Conservation (phyloP, 2,329 filamentous ascomycete species). For the Fusarium goolgardi region DNA sequence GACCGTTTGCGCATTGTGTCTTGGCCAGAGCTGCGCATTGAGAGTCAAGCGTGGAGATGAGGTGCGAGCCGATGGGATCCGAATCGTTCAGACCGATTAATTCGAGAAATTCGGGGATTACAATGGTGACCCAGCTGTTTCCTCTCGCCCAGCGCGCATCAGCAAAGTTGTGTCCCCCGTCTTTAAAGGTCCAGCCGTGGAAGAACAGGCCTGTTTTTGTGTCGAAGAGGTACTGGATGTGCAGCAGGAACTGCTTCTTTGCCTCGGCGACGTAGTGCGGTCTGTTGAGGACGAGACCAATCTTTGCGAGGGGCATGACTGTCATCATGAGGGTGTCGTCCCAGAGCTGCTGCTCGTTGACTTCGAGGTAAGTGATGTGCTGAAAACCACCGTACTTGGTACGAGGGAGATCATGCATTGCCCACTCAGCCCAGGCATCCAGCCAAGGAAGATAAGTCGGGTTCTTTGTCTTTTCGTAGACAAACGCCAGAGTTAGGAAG, state of each 20-base stretch:
- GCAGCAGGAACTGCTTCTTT: constrained; percentile 80
- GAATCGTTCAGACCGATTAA: constrained; percentile 71
- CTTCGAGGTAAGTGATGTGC: constrained; percentile 77
- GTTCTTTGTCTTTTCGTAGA: constrained; percentile 81
- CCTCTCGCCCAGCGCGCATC: constrained; percentile 68
- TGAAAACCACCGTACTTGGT: constrained; percentile 80
- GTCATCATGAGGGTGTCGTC: constrained; percentile 93
- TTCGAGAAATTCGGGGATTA: constrained; percentile 84
- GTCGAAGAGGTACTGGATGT: constrained; percentile 83
- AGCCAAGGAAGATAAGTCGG: constrained; percentile 79
- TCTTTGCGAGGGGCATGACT: constrained; percentile 82
- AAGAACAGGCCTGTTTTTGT: constrained; percentile 78
- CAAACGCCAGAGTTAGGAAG: constrained; percentile 78
- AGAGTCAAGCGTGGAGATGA: constrained; percentile 72
- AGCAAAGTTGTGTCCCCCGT: constrained; percentile 72
- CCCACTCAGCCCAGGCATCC: constrained; percentile 85
- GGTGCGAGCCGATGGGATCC: constrained; percentile 70
- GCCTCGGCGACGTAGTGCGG: constrained; percentile 82
- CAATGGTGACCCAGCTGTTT: constrained; percentile 83
- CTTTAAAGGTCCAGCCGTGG: constrained; percentile 84
- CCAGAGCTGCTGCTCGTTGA: constrained; percentile 82
- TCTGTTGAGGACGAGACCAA: constrained; percentile 75
- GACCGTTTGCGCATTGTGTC: constrained; percentile 70
- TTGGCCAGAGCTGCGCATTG: constrained; percentile 74
- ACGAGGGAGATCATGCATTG: constrained; percentile 78